These are phyloP conservation scores for Lumnitzera racemosa DNA, from an alignment of 345 rosid genomes.

Conservation along the genomic window DNA sequence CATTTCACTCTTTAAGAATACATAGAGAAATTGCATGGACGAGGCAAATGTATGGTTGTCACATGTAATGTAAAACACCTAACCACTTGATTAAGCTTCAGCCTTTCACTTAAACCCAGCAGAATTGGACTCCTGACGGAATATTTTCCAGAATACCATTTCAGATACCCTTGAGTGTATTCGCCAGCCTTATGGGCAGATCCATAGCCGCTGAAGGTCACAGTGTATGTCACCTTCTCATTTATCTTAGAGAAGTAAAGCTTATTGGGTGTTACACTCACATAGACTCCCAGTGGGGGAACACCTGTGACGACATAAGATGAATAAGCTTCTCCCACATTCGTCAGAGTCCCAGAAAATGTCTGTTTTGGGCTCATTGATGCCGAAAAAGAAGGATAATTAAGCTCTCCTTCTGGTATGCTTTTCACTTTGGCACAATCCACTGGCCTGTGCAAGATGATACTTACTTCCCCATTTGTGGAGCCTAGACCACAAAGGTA, in stretches of 20 bases:
- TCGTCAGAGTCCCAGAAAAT: constrained; percentile 34
- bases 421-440: constrained; percentile 6
- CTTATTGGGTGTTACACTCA: constrained; percentile 26
- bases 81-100: background rate
- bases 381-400: constrained; percentile 38
- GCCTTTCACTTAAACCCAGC: constrained; percentile 16
- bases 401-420: constrained; percentile 23
- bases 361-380: constrained; percentile 31
- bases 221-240: constrained; percentile 28
- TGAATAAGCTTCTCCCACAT: constrained; percentile 32
- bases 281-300: constrained; percentile 25
- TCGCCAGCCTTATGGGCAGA: constrained; percentile 3
- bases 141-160: constrained; percentile 28
- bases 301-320: constrained; percentile 12
- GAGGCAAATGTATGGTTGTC: background rate
- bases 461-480: constrained; percentile 10
- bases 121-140: constrained; percentile 38
- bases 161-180: constrained; percentile 27
- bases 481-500: constrained; percentile 33
- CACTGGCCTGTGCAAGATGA: constrained; percentile 13
- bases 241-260: constrained; percentile 26
- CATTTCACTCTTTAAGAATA: too few relatives aligned
- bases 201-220: constrained; percentile 17
- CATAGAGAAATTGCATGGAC: too few relatives aligned
- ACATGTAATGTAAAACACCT: background rate